These are phyloP conservation scores for Hypoxylon sp. DNA, from an alignment of 2,329 filamentous ascomycete species.

Conservation along the genomic window DNA sequence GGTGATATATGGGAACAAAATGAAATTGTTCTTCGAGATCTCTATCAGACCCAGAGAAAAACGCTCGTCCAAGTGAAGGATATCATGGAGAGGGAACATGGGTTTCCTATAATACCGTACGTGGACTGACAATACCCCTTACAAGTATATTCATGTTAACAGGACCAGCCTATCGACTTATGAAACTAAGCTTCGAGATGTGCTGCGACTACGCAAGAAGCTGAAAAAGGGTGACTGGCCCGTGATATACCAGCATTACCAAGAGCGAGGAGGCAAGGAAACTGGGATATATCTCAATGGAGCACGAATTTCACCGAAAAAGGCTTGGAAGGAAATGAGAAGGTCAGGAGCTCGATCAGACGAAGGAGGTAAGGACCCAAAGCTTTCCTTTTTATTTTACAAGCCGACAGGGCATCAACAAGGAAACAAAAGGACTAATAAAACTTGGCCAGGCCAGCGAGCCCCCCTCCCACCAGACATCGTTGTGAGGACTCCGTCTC, in stretches of 20 bases:
- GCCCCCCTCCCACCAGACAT: slow-evolving; percentile 13
- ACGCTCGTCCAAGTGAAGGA: slow-evolving; percentile 24
- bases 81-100: slow-evolving; percentile 21
- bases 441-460: background rate
- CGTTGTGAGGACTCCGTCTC: slow-evolving; percentile 20
- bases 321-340: slow-evolving; percentile 29
- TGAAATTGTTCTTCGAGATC: slow-evolving; percentile 7
- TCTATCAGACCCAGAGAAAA: slow-evolving; percentile 21
- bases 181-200: slow-evolving; percentile 32
- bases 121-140: background rate
- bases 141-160: background rate
- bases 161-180: slow-evolving; percentile 27
- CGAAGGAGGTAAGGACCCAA: background rate
- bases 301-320: slow-evolving; percentile 15
- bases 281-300: slow-evolving; percentile 24
- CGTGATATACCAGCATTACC: slow-evolving; percentile 23
- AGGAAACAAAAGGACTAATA: too few species aligned
- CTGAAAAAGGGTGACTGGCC: slow-evolving; percentile 32
- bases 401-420: too few species aligned
- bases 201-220: slow-evolving; percentile 33
- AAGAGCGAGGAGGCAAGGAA: slow-evolving; percentile 6
- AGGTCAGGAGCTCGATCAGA: slow-evolving; percentile 19
- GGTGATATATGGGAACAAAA: slow-evolving; percentile 19
- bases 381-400: background rate
- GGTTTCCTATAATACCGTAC: slow-evolving; percentile 20